Evolutionary conservation across 371 early-diverging fungal genomes (phyloP), one percentile per base, ranked within the genome.

Genomic region (Mortierella polycephala): DNA sequence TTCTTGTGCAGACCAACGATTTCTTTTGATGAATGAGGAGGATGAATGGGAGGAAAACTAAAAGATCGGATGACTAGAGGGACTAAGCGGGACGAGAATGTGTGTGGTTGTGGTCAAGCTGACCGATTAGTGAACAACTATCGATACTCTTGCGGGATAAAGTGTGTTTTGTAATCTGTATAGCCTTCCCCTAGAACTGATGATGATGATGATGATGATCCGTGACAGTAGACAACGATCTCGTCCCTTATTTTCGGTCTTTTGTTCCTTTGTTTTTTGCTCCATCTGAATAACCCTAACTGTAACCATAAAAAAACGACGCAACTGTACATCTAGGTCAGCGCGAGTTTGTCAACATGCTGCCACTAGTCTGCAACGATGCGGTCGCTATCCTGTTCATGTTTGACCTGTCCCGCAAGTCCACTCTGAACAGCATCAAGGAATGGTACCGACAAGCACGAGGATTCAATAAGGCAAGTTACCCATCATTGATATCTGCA

Each of bases 361-460:
- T 98, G 53, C 98, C 98, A 6, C 83, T 98, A 18, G 98, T 98
- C 12, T 96, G 97, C 84, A 95, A 95, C 81, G 97, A 98, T 72
- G 95, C 98, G 0, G 92, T 96, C 11, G 98, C 97, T 0, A 90
- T 98, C 53, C 84, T 98, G 53, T 98, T 98, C 82, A 95, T 96
- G 87, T 98, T 98, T 88, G 98, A 98, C 84, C 79, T 98, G 66
- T 93, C 96, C 2, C 90, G 96, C 60, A 95, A 94, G 76, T 88
- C 94, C 8, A 96, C 98, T 10, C 85, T 98, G 54, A 98, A 98
- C 80, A 91, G 89, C 59, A 91, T 98, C 66, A 94, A 95, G 80
- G 96, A 96, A 80, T 98, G 98, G 98, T 97, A 96, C 75, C 86
- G 97, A 54, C 98, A 98, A 81, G 97, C 96, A 44, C 85, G 97